A percentile compares a stretch with the other conserved stretches of the same genome.
Conservation (phyloP, 2,329 filamentous ascomycete species). For the Microcyclosporella mali region DNA sequence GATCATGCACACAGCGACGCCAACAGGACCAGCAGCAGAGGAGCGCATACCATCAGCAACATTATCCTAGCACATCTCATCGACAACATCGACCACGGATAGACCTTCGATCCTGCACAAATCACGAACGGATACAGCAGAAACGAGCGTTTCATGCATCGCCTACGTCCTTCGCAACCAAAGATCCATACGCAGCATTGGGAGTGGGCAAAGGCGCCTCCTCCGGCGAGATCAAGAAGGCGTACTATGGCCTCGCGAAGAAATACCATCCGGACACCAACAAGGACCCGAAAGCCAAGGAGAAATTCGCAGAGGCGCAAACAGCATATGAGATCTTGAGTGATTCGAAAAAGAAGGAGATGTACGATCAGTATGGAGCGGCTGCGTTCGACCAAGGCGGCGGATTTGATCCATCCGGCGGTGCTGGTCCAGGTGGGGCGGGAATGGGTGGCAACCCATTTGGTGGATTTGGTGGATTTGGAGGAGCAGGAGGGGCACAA, state of each 20-base stretch:
- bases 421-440: conserved; percentile 52
- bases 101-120: conserved; percentile 13
- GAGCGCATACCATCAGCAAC: conserved; percentile 10
- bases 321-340: conserved; percentile 89
- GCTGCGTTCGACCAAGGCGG: conserved; percentile 62
- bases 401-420: conserved; percentile 71
- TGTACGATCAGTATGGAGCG: conserved; percentile 84
- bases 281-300: conserved; percentile 88
- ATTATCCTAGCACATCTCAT: conserved; percentile 9
- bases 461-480: conserved; percentile 41
- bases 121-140: conserved; percentile 24
- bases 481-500: conserved; percentile 52
- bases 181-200: conserved; percentile 82
- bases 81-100: conserved; percentile 14
- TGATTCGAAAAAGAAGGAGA: conserved; percentile 85
- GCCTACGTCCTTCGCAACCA: conserved; percentile 42
- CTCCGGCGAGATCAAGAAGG: conserved; percentile 88
- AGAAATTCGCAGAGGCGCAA: conserved; percentile 89
- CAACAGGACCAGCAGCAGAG: conserved; percentile 15
- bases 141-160: conserved; percentile 54
- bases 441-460: conserved; percentile 59
- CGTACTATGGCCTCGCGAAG: conserved; percentile 95
- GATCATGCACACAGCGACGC: conserved; percentile 18
- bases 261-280: conserved; percentile 98
- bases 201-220: conserved; percentile 79